These are phyloP conservation scores for Ettlia oleoabundans DNA, from an alignment of 139 green algal genomes.

Conservation along the genomic window DNA sequence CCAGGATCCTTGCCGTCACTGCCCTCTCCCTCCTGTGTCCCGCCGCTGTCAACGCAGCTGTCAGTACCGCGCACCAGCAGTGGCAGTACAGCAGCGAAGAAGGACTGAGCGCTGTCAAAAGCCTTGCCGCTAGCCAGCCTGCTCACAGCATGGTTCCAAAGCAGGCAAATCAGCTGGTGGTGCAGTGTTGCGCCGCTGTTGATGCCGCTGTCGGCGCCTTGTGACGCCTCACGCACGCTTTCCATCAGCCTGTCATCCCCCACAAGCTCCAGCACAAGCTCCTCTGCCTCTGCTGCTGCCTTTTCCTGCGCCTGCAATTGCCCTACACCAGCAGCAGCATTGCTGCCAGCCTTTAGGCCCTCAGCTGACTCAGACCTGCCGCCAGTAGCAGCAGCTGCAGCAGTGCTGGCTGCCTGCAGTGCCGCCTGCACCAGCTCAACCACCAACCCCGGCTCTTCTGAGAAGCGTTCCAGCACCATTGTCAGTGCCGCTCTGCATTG, in stretches of 20 bases:
- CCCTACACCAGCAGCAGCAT: too few species aligned
- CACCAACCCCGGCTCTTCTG: conserved; percentile 7
- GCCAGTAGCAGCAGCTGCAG: too few species aligned
- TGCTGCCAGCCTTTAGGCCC: too few species aligned
- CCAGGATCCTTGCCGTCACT: not conserved
- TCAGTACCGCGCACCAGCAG: not conserved
- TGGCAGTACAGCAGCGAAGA: conserved; percentile 1
- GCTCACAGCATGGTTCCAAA: conserved; percentile 32
- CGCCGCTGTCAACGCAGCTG: not conserved
- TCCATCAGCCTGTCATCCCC: conserved; percentile 22
- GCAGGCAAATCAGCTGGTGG: not conserved
- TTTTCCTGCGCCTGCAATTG: not conserved
- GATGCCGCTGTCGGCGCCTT: not conserved
- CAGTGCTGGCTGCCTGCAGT: not conserved
- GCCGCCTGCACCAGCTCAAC: conserved; percentile 11
- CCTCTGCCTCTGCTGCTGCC: not conserved
- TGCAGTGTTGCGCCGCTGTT: not conserved
- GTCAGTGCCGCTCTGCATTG: conserved; percentile 10
- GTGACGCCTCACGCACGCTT: conserved; percentile 1
- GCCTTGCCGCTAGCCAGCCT: not conserved
- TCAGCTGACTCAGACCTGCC: too few species aligned
- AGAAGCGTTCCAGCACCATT: conserved; percentile 33
- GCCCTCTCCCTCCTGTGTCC: not conserved
- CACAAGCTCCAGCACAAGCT: conserved; percentile 20
- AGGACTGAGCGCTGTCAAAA: not conserved